These are phyloP conservation scores for Solanum hybrid DNA, from an alignment of 305 asterid genomes.

Conservation along the genomic window DNA sequence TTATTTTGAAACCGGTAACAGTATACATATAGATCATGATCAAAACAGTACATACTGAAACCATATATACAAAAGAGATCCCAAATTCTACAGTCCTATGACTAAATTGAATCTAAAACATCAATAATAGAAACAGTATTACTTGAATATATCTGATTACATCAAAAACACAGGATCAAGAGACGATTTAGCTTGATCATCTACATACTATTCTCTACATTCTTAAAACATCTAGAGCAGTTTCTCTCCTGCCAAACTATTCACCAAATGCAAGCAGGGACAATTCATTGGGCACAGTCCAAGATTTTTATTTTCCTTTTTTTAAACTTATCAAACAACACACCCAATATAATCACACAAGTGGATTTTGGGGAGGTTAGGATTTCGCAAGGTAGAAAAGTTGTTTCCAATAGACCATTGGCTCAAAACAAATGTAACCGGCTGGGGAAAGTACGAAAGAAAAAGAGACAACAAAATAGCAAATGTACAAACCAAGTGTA, in stretches of 20 bases:
- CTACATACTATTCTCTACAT: background rate
- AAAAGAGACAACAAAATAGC: background rate
- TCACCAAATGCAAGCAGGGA: background rate
- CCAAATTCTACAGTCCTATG: background rate
- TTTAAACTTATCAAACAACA: background rate
- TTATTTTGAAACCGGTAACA: background rate
- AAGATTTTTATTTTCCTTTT: background rate
- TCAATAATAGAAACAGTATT: background rate
- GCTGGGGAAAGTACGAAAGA: background rate
- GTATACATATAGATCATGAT: background rate
- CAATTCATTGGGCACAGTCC: background rate
- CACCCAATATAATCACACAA: background rate
- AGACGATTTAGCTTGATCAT: background rate
- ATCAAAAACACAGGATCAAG: background rate
- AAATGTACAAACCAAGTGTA: background rate
- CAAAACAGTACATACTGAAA: background rate
- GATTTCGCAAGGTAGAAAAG: background rate
- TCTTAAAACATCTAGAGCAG: background rate
- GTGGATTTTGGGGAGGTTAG: background rate
- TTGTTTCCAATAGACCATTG: background rate
- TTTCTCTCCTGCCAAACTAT: background rate
- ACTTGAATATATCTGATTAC: background rate
- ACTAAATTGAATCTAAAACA: background rate
- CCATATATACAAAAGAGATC: background rate
- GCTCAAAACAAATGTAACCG: background rate